Base-by-base conservation (phyloP, 2,329 filamentous ascomycete species). In the Phyllosticta capitalensis region DNA sequence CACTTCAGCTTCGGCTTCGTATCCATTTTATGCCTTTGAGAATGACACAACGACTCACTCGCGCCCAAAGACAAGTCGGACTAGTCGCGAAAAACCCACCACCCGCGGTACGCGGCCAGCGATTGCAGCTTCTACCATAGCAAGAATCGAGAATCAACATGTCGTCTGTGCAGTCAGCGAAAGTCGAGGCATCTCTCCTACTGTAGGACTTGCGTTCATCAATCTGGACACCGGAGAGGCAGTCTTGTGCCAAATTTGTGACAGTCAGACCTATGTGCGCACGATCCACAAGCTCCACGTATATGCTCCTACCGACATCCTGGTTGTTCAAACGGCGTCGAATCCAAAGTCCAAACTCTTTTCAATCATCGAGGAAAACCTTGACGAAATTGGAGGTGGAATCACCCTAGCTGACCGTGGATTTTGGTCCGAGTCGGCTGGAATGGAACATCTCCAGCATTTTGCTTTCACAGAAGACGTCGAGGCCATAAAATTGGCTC, bases 121-220 rank as follows among this genome's bases (percentile, higher is more conserved):
- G 61, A 85, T 82, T 45, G 77, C 77, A 54, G 76, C 79, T 28
- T 86, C 84, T 1, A 83, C 81, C 2, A 77, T 82, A 52, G 83
- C 80, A 30, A 77, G 79, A 52, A 71, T 81, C 53, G 78, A 79
- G 63, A 75, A 77, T 22, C 86, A 92, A 66, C 84, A 88, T 62
- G 84, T 96, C 58, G 78, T 96, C n/a, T 97, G 92, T 72, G 92
- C 92, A 3, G 75, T 96, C 54, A 89, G 85, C 66, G 91, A 96
- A 71, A 90, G 89, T 51, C 87, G 92, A n/a, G 90, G 90, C 5
- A 83, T 96, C 4, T 86, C 89, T 21, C 90, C 91, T 0, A 88
- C 86, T 0, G 86, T 97, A 1, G 92, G 92, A 0, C 78, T 96
- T 49, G 89, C 90, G 2, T 92, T 96, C 68, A 79, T 96, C 68